Evolutionary conservation across 2,329 filamentous ascomycete species (phyloP), one percentile per base, ranked within the genome.

Genomic region (Colletotrichum kahawae): DNA sequence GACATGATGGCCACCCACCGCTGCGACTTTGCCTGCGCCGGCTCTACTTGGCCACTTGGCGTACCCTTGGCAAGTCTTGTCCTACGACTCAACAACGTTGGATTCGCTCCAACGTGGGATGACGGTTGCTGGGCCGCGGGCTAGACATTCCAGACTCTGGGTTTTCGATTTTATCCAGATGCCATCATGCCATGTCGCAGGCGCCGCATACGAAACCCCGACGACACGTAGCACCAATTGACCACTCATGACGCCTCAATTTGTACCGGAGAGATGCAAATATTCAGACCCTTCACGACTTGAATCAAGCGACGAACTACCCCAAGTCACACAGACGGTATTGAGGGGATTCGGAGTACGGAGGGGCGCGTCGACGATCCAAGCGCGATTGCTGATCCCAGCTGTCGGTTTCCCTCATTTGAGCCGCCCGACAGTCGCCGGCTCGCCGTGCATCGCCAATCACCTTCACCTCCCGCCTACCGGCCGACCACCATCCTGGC

Each of bases 21-120:
- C 38, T 51, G 73, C 64, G 33, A 68, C 57, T 64, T 64, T 70
- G 69, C 72, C 67, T 65, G 73, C 73, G 69, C 73, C 73, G 69
- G 56, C 34, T 56, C 36, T 57, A 56, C 64, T 67, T 57, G 64
- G 48, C 71, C 72, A 36, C 72, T 75, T 75, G 72, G 72, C 72
- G 29, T 34, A 43, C 33, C 56, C 73, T 75, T 75, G 73, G 73
- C 73, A 34, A 56, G 29, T 73, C 73, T 75, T 73, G 73, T 73
- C 73, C 73, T 67, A 67, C 69, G 57, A 67, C 63, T 68, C 73
- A 68, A 73, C 70, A 60, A 64, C 34, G 73, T 73, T 68, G 70
- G 73, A 33, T 24, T 31, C 24, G 38, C 64, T 68, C 69, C 69
- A 36, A 73, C 56, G 63, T 57, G 69, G 69, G 64, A 75, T 75